Base-by-base conservation (phyloP, 108 stramenopile genomes). In the Mediolabrus comicus region DNA sequence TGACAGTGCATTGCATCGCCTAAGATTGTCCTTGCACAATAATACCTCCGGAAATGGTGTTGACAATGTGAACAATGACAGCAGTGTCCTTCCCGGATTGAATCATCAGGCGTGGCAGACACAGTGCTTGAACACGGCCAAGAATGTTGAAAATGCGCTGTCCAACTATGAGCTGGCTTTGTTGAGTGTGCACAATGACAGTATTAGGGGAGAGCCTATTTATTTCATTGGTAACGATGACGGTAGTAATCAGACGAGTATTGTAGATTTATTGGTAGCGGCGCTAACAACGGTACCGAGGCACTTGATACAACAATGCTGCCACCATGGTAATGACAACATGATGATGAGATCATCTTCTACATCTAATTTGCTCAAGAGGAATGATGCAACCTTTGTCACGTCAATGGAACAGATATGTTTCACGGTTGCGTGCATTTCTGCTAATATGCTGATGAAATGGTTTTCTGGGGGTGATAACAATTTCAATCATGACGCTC, bases 331-430 rank as follows among this genome's bases (percentile, higher is more conserved):
- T 0, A 39, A 4, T 32, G 39, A 36, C 41, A 38, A n/a, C n/a
- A n/a, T n/a, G n/a, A n/a, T 24, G n/a, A 17, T 16, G 41, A 24
- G 27, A 12, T 17, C 28, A 55, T 1, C n/a, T 39, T 31, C 14
- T 10, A 57, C 31, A 41, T 25, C 46, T 22, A 49, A 6, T n/a
- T n/a, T n/a, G n/a, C n/a, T n/a, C 36, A 59, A 26, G 59, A 56
- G 38, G 13, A 68, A 32, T 34, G 46, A 2, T 59, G 33, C 46
- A 22, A 49, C 19, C 19, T 49, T 49, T 24, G 22, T 66, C 11
- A 27, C 69, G 7, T 65, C 77, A 29, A 71, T 78, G 62, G 77
- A 78, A 53, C 63, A 66, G 17, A 26, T 66, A 0, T 78, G 65
- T 51, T 71, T 66, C 51, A 61, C 70, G n/a, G 46, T 52, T 4